A percentile compares a stretch with the other conserved stretches of the same genome.
Conservation (phyloP, 306 rosid species). For the Sindora glabra region DNA sequence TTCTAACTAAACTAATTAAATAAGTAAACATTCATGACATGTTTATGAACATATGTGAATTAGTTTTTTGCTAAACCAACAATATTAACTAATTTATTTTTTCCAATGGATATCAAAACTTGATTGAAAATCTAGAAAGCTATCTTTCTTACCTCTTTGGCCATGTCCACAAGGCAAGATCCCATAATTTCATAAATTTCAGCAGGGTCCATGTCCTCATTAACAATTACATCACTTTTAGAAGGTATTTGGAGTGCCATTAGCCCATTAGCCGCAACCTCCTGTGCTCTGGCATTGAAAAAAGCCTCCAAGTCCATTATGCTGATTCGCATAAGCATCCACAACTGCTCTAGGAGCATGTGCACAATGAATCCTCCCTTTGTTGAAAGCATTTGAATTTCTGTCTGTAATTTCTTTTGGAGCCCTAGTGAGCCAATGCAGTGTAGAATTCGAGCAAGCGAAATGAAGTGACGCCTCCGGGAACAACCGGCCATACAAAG, state of each 20-base stretch:
- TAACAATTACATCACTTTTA: background rate
- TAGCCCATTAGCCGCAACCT: constrained; percentile 22
- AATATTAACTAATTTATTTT: no score
- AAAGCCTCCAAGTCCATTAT: constrained; percentile 17
- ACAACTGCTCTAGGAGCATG: constrained; percentile 17
- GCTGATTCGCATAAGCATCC: constrained; percentile 20
- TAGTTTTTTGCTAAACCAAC: no score
- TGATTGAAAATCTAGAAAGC: no score
- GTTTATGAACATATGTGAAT: no score
- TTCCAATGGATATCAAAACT: no score
- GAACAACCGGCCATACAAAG: constrained; percentile 4
- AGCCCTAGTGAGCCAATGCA: constrained; percentile 8
- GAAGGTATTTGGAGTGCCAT: constrained; percentile 20
- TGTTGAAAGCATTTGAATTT: constrained; percentile 9
- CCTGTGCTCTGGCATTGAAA: constrained; percentile 19
- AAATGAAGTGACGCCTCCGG: constrained; percentile 9
- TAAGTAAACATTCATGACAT: no score
- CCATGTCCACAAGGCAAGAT: constrained; percentile 29
- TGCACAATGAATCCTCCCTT: constrained; percentile 15
- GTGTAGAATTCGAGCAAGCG: constrained; percentile 15
- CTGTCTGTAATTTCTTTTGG: background rate
- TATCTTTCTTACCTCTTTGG: constrained; percentile 14
- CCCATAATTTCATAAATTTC: constrained; percentile 22
- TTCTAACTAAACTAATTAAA: no score
- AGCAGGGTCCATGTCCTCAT: background rate